phyloP scores from a whole-genome alignment of 352 stramenopile species.

The Phytophthora capsici region DNA sequence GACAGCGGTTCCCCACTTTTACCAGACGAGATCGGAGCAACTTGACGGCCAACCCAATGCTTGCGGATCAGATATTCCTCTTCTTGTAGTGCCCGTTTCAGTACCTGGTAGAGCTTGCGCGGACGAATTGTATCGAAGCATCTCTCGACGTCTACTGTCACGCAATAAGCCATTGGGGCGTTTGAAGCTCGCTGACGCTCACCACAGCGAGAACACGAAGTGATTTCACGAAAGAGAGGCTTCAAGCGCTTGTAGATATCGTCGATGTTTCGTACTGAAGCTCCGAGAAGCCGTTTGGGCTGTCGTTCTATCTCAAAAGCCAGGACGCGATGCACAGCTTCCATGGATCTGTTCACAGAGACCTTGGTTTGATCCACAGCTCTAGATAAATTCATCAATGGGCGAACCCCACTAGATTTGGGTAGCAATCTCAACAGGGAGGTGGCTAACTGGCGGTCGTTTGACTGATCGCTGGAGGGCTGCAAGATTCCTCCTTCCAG shows the following conservation, averaged over 20 bases:
- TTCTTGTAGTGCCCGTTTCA: slow-evolving; percentile 70
- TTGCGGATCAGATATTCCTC: slow-evolving; percentile 81
- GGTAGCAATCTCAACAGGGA: slow-evolving; percentile 71
- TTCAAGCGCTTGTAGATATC: slow-evolving; percentile 68
- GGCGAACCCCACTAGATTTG: slow-evolving; percentile 69
- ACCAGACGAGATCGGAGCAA: slow-evolving; percentile 21
- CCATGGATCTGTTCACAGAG: slow-evolving; percentile 69
- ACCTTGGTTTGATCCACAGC: slow-evolving; percentile 30
- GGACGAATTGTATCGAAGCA: slow-evolving; percentile 86
- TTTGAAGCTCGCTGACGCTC: slow-evolving; percentile 15
- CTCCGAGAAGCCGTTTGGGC: slow-evolving; percentile 52
- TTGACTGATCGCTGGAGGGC: slow-evolving; percentile 16
- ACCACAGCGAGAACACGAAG: slow-evolving; percentile 40
- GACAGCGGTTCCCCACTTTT: slow-evolving; percentile 4
- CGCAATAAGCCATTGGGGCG: slow-evolving; percentile 51
- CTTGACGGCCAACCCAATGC: slow-evolving; percentile 72
- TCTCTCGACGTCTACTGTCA: slow-evolving; percentile 77
- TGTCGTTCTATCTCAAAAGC: slow-evolving; percentile 70
- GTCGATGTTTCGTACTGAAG: slow-evolving; percentile 69
- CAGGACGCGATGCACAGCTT: slow-evolving; percentile 64
- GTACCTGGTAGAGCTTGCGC: slow-evolving; percentile 63
- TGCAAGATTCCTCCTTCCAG: slow-evolving; percentile 54
- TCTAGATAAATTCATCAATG: slow-evolving; percentile 80
- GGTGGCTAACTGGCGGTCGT: slow-evolving; percentile 42
- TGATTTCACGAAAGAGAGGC: slow-evolving; percentile 46